Percentiles rank a stretch among this genome's conserved stretches.
Conservation (phyloP, 2,329 filamentous ascomycete species). For the Coniochaeta sp. region DNA sequence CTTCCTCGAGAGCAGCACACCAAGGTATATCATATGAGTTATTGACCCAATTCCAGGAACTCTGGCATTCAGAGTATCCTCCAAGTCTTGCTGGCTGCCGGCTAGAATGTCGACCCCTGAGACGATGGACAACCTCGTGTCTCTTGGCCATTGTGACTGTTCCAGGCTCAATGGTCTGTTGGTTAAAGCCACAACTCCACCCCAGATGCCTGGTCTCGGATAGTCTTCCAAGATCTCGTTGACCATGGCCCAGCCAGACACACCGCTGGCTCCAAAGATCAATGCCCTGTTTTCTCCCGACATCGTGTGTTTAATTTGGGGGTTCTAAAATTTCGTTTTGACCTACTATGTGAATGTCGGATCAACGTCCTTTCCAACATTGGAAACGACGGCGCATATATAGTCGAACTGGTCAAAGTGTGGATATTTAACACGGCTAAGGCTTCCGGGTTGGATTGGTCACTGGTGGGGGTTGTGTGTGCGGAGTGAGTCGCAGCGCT, state of each 20-base stretch:
- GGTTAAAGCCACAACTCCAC: slow-evolving; percentile 13
- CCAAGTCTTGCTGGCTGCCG: slow-evolving; percentile 27
- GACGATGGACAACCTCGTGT: slow-evolving; percentile 29
- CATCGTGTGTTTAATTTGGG: neutral
- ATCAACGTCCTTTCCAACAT: neutral
- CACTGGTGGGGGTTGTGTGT: neutral
- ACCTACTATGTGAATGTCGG: neutral
- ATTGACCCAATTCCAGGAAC: slow-evolving; percentile 26
- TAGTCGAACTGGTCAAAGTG: neutral
- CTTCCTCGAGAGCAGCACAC: slow-evolving; percentile 9
- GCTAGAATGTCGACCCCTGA: slow-evolving; percentile 32
- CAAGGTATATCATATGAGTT: slow-evolving; percentile 34
- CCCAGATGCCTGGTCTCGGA: slow-evolving; percentile 11
- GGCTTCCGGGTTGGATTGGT: neutral
- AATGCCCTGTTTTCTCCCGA: neutral
- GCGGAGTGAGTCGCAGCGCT: neutral
- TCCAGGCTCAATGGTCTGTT: slow-evolving; percentile 18
- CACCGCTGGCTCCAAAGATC: slow-evolving; percentile 6
- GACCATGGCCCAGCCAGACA: slow-evolving; percentile 13
- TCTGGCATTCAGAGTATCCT: slow-evolving; percentile 21
- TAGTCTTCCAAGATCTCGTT: slow-evolving; percentile 15
- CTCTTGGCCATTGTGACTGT: slow-evolving; percentile 27
- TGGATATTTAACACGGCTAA: neutral
- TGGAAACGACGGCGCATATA: neutral
- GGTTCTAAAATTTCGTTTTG: neutral